A percentile compares a stretch with the other conserved stretches of the same genome.
phyloP scores from a whole-genome alignment of 1,284 basidiomycete genomes.

The Caloboletus inedulis region DNA sequence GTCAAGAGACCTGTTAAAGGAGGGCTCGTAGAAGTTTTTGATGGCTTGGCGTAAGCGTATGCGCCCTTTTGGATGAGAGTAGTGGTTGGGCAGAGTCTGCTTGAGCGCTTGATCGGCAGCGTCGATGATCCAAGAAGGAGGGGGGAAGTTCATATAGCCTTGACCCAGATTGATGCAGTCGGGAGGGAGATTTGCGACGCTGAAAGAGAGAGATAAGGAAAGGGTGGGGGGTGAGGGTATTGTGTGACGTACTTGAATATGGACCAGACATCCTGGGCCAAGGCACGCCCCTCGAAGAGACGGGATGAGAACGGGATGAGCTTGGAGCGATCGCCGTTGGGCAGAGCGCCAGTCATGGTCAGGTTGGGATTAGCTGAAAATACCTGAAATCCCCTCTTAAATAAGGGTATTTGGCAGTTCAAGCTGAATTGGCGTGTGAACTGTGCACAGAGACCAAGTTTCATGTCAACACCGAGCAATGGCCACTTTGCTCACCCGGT shows the following conservation, averaged over 20 bases:
- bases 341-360: neutral
- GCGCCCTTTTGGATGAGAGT: conserved; percentile 88
- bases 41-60: conserved; percentile 84
- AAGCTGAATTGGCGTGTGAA: neutral
- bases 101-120: conserved; percentile 74
- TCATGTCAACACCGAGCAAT: neutral
- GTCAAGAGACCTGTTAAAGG: conserved; percentile 73
- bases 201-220: conserved; percentile 33
- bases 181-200: conserved; percentile 78
- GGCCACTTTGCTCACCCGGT: too few relatives aligned
- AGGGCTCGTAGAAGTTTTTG: conserved; percentile 71
- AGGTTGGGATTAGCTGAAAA: neutral
- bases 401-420: neutral
- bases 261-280: conserved; percentile 87
- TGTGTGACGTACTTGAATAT: conserved; percentile 75
- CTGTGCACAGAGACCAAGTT: neutral
- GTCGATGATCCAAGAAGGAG: conserved; percentile 79
- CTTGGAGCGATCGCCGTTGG: conserved; percentile 40
- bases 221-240: neutral
- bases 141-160: conserved; percentile 92
- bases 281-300: conserved; percentile 67
- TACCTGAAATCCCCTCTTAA: neutral
- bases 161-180: conserved; percentile 93
- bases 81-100: conserved; percentile 75
- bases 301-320: conserved; percentile 66